Conservation (phyloP, 495 filamentous ascomycete genomes). For the Ascodesmis nigricans region DNA sequence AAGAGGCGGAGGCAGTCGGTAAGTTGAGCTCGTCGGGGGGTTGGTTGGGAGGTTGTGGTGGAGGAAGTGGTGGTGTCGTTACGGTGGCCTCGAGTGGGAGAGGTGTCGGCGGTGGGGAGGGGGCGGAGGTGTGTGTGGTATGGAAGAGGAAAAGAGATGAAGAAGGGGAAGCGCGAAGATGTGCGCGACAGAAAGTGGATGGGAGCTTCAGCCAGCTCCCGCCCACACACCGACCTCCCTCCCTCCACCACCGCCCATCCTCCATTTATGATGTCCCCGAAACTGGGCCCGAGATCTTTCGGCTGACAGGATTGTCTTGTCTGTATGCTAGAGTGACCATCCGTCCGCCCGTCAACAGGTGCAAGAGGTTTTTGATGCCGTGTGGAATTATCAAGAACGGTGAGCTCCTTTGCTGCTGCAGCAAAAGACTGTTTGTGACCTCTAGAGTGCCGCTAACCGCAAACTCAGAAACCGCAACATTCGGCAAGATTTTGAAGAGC, state of each 20-base stretch:
- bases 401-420: constrained; percentile 3
- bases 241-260: too few relatives aligned
- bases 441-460: constrained; percentile 2
- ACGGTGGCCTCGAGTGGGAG: too few relatives aligned
- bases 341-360: too few relatives aligned
- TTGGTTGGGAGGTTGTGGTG: constrained; percentile 2
- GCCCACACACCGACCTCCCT: too few relatives aligned
- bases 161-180: constrained; percentile 4
- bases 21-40: constrained; percentile 16
- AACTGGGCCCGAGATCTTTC: too few relatives aligned
- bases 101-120: constrained; percentile 7
- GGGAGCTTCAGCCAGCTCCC: constrained; percentile 4
- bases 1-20: constrained; percentile 26
- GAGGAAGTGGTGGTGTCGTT: constrained; percentile 1
- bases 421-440: background rate
- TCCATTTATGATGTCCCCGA: too few relatives aligned
- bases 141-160: background rate
- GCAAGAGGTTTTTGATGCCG: constrained; percentile 16
- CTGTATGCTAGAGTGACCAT: too few relatives aligned
- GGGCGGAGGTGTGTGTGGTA: constrained; percentile 1
- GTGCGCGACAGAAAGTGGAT: constrained; percentile 11
- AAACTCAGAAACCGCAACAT: constrained; percentile 17
- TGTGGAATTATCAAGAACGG: constrained; percentile 21
- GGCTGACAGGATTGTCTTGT: too few relatives aligned
- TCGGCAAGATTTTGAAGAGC: constrained; percentile 19